Percentiles rank a stretch among this genome's conserved stretches.
phyloP scores from a whole-genome alignment of 164 flowering plant genomes.

The Stephania japonica region DNA sequence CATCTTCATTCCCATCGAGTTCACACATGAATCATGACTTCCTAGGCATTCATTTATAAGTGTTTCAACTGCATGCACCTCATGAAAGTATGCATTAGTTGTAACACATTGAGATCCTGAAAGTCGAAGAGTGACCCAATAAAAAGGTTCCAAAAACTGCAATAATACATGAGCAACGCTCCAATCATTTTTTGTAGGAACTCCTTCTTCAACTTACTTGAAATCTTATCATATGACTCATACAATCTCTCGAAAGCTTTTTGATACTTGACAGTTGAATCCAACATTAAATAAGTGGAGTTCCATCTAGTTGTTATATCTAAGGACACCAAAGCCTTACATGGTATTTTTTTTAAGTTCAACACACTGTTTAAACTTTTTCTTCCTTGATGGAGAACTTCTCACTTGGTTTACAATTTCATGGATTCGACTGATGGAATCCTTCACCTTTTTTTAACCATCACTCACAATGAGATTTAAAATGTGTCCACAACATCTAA shows the following conservation, averaged over 20 bases:
- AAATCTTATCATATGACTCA: neutral
- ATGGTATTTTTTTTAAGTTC: too few species aligned
- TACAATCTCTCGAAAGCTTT: neutral
- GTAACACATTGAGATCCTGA: slow-evolving; percentile 7
- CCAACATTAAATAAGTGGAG: slow-evolving; percentile 6
- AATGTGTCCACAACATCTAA: too few species aligned
- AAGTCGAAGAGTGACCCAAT: neutral
- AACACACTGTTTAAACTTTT: too few species aligned
- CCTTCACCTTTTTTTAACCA: too few species aligned
- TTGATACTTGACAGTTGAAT: neutral
- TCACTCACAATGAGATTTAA: too few species aligned
- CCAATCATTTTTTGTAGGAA: neutral
- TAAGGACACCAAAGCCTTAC: too few species aligned
- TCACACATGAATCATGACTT: neutral
- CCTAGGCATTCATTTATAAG: neutral
- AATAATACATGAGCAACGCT: neutral
- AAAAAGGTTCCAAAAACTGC: slow-evolving; percentile 1
- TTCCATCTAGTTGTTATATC: slow-evolving; percentile 6
- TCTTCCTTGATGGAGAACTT: too few species aligned
- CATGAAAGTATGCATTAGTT: slow-evolving; percentile 7
- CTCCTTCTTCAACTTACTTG: neutral
- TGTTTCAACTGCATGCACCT: neutral
- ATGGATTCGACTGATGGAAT: too few species aligned
- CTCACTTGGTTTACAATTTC: too few species aligned
- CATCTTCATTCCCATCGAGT: too few species aligned